Evolutionary conservation across 2,329 filamentous ascomycete genomes (phyloP), one percentile per base, ranked within the genome.

Genomic region (Chalaropsis ovoidea): DNA sequence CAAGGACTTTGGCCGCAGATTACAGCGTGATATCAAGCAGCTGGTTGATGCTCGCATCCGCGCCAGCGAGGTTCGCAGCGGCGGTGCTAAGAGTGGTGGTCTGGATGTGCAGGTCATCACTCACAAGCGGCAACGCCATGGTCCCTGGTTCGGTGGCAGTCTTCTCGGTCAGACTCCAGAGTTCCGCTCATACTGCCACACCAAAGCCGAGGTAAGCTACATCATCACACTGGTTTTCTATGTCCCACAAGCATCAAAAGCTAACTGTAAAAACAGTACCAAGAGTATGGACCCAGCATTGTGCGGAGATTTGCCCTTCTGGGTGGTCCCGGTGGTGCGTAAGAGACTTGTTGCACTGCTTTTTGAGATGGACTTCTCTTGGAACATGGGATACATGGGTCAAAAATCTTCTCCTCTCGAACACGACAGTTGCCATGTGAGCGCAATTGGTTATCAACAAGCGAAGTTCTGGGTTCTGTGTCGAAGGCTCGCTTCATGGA

Each of bases 131-230:
- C 94, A 99, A 82, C 83, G 93, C 73, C 93, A 99, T 75, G 94
- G 94, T 19, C 94, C 94, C 41, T 99, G 94, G 94, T 99, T 99
- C 74, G 94, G 94, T 76, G 94, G 94, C 71, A 96, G 90, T 78
- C 81, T 99, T 77, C 81, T 99, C 68, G 95, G 93, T 65, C 93
- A 97, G 80, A 99, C 94, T 6, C 93, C 95, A 3, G 95, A 99
- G 77, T 99, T 99, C 82, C 86, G 90, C 75, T 96, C 91, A 74
- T 99, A 97, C 79, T 99, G 94, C 80, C 95, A 99, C 77, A 99
- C 89, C 66, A 94, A 94, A 80, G 86, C 85, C 39, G 84, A 86
- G 80, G 82, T 85, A 73, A 71, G 72, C 39, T 45, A 22, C 13
- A 11, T 31, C 52, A 11, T 31, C 52, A 11, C 72, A 31, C n/a